phyloP scores from a whole-genome alignment of 352 stramenopile genomes.

The Phytophthora pisi region DNA sequence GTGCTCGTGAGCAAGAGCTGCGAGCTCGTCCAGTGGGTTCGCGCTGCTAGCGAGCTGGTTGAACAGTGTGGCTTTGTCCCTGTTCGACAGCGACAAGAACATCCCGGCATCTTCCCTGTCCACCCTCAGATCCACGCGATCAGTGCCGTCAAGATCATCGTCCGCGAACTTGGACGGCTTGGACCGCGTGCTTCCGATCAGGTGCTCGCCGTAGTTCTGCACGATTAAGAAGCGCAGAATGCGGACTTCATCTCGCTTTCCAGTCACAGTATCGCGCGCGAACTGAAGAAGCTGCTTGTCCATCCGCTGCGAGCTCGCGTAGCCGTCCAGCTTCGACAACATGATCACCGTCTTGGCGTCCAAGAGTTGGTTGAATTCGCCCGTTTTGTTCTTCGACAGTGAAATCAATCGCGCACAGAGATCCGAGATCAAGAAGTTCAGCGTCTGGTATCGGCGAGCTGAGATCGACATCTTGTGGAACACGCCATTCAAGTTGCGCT shows the following conservation, averaged over 20 bases:
- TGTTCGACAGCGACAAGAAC: slow-evolving; percentile 53
- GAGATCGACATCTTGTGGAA: slow-evolving; percentile 70
- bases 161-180: slow-evolving; percentile 44
- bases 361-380: slow-evolving; percentile 48
- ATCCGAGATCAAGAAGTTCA: slow-evolving; percentile 84
- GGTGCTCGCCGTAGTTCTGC: slow-evolving; percentile 79
- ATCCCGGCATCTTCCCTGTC: slow-evolving; percentile 41
- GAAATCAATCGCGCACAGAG: slow-evolving; percentile 68
- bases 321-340: slow-evolving; percentile 59
- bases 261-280: slow-evolving; percentile 39
- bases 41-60: slow-evolving; percentile 45
- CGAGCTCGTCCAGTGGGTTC: slow-evolving; percentile 55
- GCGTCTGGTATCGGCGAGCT: slow-evolving; percentile 67
- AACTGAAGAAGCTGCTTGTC: slow-evolving; percentile 58
- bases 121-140: slow-evolving; percentile 67
- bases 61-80: slow-evolving; percentile 55
- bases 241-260: slow-evolving; percentile 40
- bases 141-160: slow-evolving; percentile 50
- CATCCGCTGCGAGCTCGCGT: slow-evolving; percentile 65
- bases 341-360: slow-evolving; percentile 53
- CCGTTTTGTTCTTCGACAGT: slow-evolving; percentile 47
- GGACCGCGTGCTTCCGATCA: slow-evolving; percentile 53
- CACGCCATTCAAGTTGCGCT: slow-evolving; percentile 45
- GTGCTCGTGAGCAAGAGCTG: slow-evolving; percentile 57
- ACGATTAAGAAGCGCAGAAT: slow-evolving; percentile 73